Conservation (phyloP, 2,329 filamentous ascomycete genomes). For the Epicoccum nigrum region DNA sequence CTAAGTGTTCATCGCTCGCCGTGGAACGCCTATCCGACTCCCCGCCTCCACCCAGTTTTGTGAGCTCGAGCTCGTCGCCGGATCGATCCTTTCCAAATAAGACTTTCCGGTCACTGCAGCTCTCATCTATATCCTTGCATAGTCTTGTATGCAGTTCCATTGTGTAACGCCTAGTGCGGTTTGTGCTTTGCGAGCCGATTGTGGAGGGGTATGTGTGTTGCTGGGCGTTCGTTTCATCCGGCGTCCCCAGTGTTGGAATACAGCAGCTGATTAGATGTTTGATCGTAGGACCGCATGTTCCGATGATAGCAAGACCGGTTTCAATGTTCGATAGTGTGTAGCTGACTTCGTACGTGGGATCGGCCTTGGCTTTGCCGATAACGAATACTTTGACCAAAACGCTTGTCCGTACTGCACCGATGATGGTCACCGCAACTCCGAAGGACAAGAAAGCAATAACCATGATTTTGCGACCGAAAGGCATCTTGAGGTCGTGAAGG, state of each 20-base stretch:
- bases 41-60: neutral
- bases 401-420: conserved; percentile 22
- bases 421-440: conserved; percentile 23
- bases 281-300: conserved; percentile 25
- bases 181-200: neutral
- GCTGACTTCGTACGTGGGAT: conserved; percentile 17
- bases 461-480: conserved; percentile 22
- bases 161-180: conserved; percentile 4
- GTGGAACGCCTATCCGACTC: neutral
- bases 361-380: conserved; percentile 3
- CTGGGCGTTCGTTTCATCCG: conserved; percentile 9
- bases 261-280: conserved; percentile 25
- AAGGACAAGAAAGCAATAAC: conserved; percentile 26
- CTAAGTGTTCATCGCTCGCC: neutral
- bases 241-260: conserved; percentile 21
- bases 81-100: neutral
- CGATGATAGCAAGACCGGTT: conserved; percentile 24
- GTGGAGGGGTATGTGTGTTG: conserved; percentile 8
- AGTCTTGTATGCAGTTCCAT: neutral
- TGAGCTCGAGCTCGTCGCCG: neutral
- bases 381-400: conserved; percentile 20
- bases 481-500: conserved; percentile 27
- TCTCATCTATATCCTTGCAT: neutral
- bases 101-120: no score
- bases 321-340: conserved; percentile 28